These are phyloP conservation scores for Breynia disticha DNA, from an alignment of 441 rosid species.

Conservation along the genomic window DNA sequence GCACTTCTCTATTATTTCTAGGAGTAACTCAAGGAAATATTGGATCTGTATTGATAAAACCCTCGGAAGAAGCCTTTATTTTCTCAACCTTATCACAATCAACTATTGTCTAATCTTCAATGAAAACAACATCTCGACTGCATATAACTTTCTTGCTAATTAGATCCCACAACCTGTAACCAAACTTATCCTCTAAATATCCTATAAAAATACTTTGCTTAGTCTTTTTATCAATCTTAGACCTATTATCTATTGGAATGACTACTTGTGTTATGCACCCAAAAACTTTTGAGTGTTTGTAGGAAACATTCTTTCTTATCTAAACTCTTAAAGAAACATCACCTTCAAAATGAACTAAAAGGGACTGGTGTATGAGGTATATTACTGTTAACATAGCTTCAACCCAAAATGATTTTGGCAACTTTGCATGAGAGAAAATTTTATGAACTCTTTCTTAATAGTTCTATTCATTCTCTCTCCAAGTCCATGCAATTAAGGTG, in stretches of 20 bases:
- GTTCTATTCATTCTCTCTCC: no score
- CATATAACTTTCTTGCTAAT: not conserved
- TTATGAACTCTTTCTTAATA: no score
- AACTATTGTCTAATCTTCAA: conserved; percentile 1
- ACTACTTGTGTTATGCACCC: not conserved
- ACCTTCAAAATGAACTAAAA: not conserved
- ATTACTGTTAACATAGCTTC: no score
- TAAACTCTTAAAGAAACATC: not conserved
- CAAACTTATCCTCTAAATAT: not conserved
- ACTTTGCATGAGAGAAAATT: no score
- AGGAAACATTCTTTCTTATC: not conserved
- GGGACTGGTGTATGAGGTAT: not conserved
- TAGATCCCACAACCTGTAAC: conserved; percentile 7
- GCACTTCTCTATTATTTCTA: not conserved
- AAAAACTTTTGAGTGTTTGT: conserved; percentile 5
- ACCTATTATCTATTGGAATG: conserved; percentile 4
- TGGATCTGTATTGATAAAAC: not conserved
- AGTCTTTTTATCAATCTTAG: not conserved
- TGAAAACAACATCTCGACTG: conserved; percentile 2
- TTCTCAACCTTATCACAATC: not conserved
- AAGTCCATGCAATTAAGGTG: no score
- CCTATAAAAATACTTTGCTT: not conserved
- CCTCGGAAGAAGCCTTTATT: not conserved
- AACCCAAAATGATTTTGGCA: no score
- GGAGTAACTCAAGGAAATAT: not conserved